Evolutionary conservation across 371 early-diverging fungal species (phyloP).

Genomic region (Mucor mucedo): DNA sequence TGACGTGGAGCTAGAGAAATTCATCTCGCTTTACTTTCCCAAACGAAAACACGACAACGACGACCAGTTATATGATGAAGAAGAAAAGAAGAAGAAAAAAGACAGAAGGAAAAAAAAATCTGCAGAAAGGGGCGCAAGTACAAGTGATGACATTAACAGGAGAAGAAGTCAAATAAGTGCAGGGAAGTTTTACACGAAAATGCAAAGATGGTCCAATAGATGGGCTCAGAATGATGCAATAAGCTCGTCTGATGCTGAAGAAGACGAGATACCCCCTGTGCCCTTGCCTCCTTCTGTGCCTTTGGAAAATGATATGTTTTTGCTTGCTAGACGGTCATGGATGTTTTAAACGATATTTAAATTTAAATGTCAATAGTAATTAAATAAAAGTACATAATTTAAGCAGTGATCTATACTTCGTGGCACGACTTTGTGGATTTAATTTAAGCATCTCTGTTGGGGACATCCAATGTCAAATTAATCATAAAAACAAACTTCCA

Average conservation of each 20-base stretch:
- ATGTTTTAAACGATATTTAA: slow-evolving; percentile 1
- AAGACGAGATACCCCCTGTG: neutral
- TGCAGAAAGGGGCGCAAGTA: neutral
- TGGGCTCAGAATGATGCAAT: neutral
- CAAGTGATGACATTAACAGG: neutral
- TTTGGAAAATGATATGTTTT: slow-evolving; percentile 2
- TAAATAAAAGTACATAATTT: too few species aligned
- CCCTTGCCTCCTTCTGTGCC: neutral
- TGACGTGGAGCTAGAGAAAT: slow-evolving; percentile 6
- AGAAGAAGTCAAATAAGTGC: slow-evolving; percentile 13
- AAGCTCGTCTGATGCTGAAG: neutral
- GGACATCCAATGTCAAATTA: too few species aligned
- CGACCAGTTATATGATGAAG: neutral
- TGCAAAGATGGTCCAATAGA: slow-evolving; percentile 15
- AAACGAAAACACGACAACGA: slow-evolving; percentile 3
- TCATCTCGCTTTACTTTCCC: slow-evolving; percentile 16
- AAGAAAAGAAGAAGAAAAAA: neutral
- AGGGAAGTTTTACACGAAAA: slow-evolving; percentile 5
- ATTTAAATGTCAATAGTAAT: too few species aligned
- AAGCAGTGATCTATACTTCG: too few species aligned
- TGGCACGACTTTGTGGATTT: too few species aligned
- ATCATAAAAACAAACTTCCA: too few species aligned
- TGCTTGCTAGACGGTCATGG: slow-evolving; percentile 7
- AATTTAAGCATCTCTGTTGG: too few species aligned
- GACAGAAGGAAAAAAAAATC: neutral